These are phyloP conservation scores for Serpula lacrymans DNA, from an alignment of 768 basidiomycete species.

Conservation along the genomic window DNA sequence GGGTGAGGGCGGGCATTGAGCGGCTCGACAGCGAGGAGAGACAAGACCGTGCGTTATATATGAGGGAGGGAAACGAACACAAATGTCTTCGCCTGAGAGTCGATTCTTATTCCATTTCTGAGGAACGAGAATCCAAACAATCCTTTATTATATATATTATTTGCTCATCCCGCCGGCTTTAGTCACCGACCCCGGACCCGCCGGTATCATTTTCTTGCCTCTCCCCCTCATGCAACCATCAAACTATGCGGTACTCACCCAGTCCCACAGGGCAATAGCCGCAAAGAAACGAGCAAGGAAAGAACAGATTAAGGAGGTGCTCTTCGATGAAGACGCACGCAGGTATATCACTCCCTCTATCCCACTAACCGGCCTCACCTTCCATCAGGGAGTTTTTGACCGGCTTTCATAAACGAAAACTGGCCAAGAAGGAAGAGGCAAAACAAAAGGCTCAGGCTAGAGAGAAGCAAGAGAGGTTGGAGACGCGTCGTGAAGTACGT, in stretches of 20 bases:
- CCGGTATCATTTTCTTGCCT: constrained; percentile 11
- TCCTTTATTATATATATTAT: constrained; percentile 5
- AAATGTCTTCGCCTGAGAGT: constrained; percentile 32
- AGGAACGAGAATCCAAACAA: constrained; percentile 10
- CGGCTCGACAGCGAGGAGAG: constrained; percentile 1
- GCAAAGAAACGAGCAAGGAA: constrained; percentile 64
- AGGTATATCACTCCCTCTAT: constrained; percentile 41
- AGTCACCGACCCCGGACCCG: constrained; percentile 7
- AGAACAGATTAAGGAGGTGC: constrained; percentile 70
- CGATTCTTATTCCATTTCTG: constrained; percentile 22
- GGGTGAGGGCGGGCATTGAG: constrained; percentile 29
- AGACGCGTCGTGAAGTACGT: constrained; percentile 75
- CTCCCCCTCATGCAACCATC: constrained; percentile 29
- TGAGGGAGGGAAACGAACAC: constrained; percentile 19
- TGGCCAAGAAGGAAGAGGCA: constrained; percentile 76
- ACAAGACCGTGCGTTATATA: not conserved
- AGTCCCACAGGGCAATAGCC: constrained; percentile 58
- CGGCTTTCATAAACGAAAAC: constrained; percentile 90
- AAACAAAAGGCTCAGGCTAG: constrained; percentile 70
- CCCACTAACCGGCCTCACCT: constrained; percentile 16
- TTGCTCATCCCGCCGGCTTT: not conserved
- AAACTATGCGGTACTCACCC: constrained; percentile 58
- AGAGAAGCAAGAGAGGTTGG: constrained; percentile 72
- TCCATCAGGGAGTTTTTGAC: constrained; percentile 78
- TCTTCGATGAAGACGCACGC: constrained; percentile 86